Evolutionary conservation across 352 stramenopile genomes (phyloP), one percentile per base, ranked within the genome.

Genomic region (Globisporangium takayamanum): DNA sequence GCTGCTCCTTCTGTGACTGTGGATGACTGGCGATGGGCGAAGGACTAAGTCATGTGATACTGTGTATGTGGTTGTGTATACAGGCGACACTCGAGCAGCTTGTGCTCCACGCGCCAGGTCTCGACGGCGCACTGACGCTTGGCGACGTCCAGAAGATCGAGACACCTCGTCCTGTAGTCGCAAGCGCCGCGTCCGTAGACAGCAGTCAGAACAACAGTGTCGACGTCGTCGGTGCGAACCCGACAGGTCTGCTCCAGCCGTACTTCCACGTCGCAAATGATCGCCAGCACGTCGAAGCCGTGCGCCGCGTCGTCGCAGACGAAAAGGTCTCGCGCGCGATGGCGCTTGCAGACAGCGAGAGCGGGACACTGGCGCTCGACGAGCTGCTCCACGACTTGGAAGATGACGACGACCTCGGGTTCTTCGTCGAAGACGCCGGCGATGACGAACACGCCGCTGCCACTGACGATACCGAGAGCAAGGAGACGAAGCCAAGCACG

Each of bases 191-290:
- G 2, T 41, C 63, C 46, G 15, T 50, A 5, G 37, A 66, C 16
- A 49, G 30, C 3, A 22, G 33, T 12, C 33, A 10, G 33, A 39
- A 50, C 6, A 37, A 36, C 20, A 51, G 54, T 6, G 44, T 72
- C 22, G 72, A 78, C 44, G 65, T 66, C 1, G 78, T 91, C 0
- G 81, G 81, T 1, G 59, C 70, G 49, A 92, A 90, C 57, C 78
- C 78, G 5, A 58, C 61, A 4, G 62, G 62, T 5, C 55, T 91
- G n/a, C 59, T 93, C 11, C 62, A 79, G 52, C 81, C 80, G 4
- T 93, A 93, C 61, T 76, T 88, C 62, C 65, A 87, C 49, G 77
- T 82, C 15, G 78, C 84, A 7, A 65, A 62, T 2, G 80, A 90
- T 58, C 45, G 67, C 15, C 72, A 81, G 37, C 72, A 74, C 36